A percentile compares a stretch with the other conserved stretches of the same genome.
These are phyloP conservation scores for Dillenia turbinata DNA, from an alignment of 164 flowering plant species.

Conservation along the genomic window DNA sequence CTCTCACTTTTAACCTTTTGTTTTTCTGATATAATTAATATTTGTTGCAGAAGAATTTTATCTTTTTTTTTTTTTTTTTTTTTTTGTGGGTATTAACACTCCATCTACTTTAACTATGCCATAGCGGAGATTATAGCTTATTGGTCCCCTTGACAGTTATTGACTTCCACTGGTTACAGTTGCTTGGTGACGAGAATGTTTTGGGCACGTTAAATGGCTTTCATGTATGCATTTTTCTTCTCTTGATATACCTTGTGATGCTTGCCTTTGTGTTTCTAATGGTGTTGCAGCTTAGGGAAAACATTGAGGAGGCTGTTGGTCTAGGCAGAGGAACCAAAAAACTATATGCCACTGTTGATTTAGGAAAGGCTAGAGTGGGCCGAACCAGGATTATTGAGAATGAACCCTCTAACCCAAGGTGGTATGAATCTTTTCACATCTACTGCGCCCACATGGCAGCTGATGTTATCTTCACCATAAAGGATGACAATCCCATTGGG, in stretches of 20 bases:
- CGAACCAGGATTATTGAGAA: conserved; percentile 53
- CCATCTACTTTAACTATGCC: no score
- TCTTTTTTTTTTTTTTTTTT: no score
- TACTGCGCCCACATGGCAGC: conserved; percentile 75
- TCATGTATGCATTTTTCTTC: background rate
- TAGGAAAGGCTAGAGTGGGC: conserved; percentile 69
- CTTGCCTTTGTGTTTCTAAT: conserved; percentile 1
- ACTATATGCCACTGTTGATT: conserved; percentile 72
- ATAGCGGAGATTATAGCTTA: no score
- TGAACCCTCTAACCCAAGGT: conserved; percentile 45
- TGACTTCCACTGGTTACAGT: no score
- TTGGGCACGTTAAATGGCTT: no score
- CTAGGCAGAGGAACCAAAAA: conserved; percentile 49
- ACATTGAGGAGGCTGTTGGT: conserved; percentile 58
- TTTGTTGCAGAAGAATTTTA: no score
- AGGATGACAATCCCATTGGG: conserved; percentile 69
- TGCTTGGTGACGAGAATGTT: no score
- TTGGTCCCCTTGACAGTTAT: no score
- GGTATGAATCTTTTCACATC: conserved; percentile 78
- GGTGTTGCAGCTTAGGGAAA: conserved; percentile 39
- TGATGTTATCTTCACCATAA: conserved; percentile 60
- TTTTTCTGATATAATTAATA: no score
- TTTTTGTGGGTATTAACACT: no score
- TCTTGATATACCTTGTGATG: background rate
- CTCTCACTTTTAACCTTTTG: no score